Evolutionary conservation across 2,329 filamentous ascomycete species (phyloP).

Genomic region (Orbilia ellipsospora): DNA sequence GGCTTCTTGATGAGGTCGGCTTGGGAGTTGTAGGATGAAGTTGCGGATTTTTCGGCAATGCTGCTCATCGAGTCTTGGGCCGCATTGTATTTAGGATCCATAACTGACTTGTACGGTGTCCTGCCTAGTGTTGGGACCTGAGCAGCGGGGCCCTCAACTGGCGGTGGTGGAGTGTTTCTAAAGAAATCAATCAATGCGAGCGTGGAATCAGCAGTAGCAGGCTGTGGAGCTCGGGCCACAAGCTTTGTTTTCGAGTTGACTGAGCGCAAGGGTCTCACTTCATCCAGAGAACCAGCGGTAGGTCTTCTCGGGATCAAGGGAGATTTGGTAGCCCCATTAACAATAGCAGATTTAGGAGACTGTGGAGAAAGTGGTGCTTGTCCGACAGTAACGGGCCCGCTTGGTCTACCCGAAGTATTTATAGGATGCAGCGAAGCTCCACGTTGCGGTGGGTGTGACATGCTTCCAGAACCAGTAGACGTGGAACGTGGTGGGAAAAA

Average conservation of each 20-base stretch:
- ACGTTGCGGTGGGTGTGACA: slow-evolving; percentile 41
- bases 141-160: slow-evolving; percentile 23
- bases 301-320: slow-evolving; percentile 44
- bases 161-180: slow-evolving; percentile 71
- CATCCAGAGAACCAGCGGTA: slow-evolving; percentile 30
- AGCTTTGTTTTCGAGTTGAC: slow-evolving; percentile 58
- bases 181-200: slow-evolving; percentile 97
- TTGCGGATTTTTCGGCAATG: slow-evolving; percentile 52
- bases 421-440: slow-evolving; percentile 44
- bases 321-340: slow-evolving; percentile 22
- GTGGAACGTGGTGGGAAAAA: slow-evolving; percentile 51
- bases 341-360: slow-evolving; percentile 33
- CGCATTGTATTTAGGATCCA: slow-evolving; percentile 56
- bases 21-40: slow-evolving; percentile 78
- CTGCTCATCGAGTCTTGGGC: slow-evolving; percentile 52
- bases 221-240: slow-evolving; percentile 77
- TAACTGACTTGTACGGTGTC: slow-evolving; percentile 74
- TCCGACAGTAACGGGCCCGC: slow-evolving; percentile 20
- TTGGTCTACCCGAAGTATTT: slow-evolving; percentile 26
- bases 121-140: slow-evolving; percentile 85
- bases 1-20: slow-evolving; percentile 71
- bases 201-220: slow-evolving; percentile 73
- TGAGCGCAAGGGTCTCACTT: slow-evolving; percentile 30
- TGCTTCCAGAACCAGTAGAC: slow-evolving; percentile 42
- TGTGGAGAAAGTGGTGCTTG: slow-evolving; percentile 44